These are phyloP conservation scores for Aspergillus hortae DNA, from an alignment of 2,329 filamentous ascomycete genomes.

Conservation along the genomic window DNA sequence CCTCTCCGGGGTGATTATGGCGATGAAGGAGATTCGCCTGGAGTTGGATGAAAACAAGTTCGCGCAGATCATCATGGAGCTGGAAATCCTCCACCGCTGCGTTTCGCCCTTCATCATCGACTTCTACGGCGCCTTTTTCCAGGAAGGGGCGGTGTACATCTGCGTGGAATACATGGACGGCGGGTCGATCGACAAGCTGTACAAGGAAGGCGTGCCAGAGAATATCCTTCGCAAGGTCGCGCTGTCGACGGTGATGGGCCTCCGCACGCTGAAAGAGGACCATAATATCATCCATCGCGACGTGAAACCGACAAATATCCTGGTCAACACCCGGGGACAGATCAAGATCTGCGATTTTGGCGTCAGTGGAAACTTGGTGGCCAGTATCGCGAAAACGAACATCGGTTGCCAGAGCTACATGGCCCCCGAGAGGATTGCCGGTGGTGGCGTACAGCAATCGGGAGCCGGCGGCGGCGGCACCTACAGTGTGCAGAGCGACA, in stretches of 20 bases:
- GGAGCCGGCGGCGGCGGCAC: constrained; percentile 73
- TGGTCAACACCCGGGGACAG: constrained; percentile 84
- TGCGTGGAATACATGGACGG: constrained; percentile 99
- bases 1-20: constrained; percentile 74
- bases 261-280: constrained; percentile 92
- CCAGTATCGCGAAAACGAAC: constrained; percentile 97
- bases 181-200: constrained; percentile 94
- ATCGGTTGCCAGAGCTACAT: constrained; percentile 99
- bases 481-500: constrained; percentile 96
- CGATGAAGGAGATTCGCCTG: constrained; percentile 97
- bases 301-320: constrained; percentile 98
- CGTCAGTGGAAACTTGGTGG: constrained; percentile 92
- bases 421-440: constrained; percentile 93
- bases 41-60: constrained; percentile 97
- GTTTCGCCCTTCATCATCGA: constrained; percentile 96
- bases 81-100: constrained; percentile 93
- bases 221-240: constrained; percentile 85
- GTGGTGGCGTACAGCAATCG: constrained; percentile 71
- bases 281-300: constrained; percentile 99
- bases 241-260: constrained; percentile 80
- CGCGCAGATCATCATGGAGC: constrained; percentile 92
- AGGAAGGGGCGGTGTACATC: constrained; percentile 97
- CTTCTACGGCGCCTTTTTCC: constrained; percentile 98
- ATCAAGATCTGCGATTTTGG: constrained; percentile 99
- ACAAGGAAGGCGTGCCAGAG: constrained; percentile 85